These are phyloP conservation scores for Leptodontidium sp. DNA, from an alignment of 2,329 filamentous ascomycete genomes.

Conservation along the genomic window DNA sequence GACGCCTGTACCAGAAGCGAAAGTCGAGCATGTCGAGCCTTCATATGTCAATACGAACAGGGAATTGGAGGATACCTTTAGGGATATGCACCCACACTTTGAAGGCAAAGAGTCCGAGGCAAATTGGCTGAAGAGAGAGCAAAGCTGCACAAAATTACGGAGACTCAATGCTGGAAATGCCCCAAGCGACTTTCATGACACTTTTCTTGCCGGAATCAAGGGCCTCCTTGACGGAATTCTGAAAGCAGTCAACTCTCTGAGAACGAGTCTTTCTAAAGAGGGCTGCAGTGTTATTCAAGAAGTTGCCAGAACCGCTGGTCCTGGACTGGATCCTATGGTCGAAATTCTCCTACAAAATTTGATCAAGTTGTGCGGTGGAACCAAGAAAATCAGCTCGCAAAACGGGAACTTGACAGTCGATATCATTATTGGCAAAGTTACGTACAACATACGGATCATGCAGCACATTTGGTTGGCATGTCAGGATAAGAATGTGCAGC, in stretches of 20 bases:
- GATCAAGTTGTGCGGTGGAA: slow-evolving; percentile 86
- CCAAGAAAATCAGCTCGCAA: slow-evolving; percentile 92
- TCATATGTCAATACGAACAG: slow-evolving; percentile 83
- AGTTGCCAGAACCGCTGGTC: slow-evolving; percentile 76
- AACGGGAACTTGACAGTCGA: slow-evolving; percentile 85
- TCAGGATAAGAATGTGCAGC: slow-evolving; percentile 93
- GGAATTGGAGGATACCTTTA: slow-evolving; percentile 88
- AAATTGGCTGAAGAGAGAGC: slow-evolving; percentile 90
- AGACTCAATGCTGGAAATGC: slow-evolving; percentile 85
- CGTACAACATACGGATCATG: slow-evolving; percentile 82
- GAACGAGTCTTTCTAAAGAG: slow-evolving; percentile 90
- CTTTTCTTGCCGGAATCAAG: slow-evolving; percentile 76
- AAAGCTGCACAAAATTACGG: slow-evolving; percentile 78
- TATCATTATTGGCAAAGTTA: slow-evolving; percentile 77
- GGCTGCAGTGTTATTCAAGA: slow-evolving; percentile 87
- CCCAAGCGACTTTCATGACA: slow-evolving; percentile 75
- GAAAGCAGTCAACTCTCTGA: slow-evolving; percentile 82
- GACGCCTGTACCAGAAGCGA: slow-evolving; percentile 70
- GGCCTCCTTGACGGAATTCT: slow-evolving; percentile 85
- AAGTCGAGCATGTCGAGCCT: slow-evolving; percentile 77
- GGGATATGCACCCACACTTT: slow-evolving; percentile 81
- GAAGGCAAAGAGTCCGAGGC: slow-evolving; percentile 89
- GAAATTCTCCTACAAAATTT: slow-evolving; percentile 89
- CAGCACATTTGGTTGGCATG: slow-evolving; percentile 84
- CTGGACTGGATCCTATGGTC: slow-evolving; percentile 85